phyloP scores from a whole-genome alignment of 768 basidiomycete species.

The Amyloporia xantha region DNA sequence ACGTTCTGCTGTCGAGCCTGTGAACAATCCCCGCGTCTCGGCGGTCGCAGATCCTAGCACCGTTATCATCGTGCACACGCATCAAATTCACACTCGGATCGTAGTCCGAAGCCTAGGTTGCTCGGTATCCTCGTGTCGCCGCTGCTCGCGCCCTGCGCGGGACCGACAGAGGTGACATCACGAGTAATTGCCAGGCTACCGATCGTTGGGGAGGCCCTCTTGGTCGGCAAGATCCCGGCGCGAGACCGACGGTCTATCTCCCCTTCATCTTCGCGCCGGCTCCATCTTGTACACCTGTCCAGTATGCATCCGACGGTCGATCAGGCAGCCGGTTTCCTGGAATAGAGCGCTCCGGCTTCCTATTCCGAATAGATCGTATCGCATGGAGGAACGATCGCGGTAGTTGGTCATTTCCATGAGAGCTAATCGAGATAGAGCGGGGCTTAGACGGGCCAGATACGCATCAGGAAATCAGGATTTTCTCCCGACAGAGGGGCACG shows the following conservation, averaged over 20 bases:
- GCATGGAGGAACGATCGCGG: slow-evolving; percentile 1
- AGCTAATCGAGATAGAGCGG: slow-evolving; percentile 5
- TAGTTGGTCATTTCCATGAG: not conserved
- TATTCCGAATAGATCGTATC: slow-evolving; percentile 4
- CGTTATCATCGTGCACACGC: no score
- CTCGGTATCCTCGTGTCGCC: no score
- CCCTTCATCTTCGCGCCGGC: slow-evolving; percentile 4
- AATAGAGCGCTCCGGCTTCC: slow-evolving; percentile 1
- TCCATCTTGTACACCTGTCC: not conserved
- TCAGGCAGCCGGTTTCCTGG: not conserved
- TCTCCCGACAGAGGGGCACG: not conserved
- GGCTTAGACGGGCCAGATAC: slow-evolving; percentile 3
- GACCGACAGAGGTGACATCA: slow-evolving; percentile 1
- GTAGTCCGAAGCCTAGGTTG: no score
- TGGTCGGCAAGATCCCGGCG: not conserved
- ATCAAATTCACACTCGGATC: no score
- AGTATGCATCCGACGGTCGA: slow-evolving; percentile 2
- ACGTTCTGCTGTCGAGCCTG: no score
- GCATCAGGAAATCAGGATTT: not conserved
- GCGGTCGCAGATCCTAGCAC: no score
- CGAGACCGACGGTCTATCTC: slow-evolving; percentile 3
- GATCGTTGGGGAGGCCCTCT: slow-evolving; percentile 1
- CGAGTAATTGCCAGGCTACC: not conserved
- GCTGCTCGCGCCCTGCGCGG: not conserved
- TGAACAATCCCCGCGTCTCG: no score